Percentiles rank a stretch among this genome's conserved stretches.
Evolutionary conservation across 768 basidiomycete genomes (phyloP).

Genomic region (Podaxis sp.): DNA sequence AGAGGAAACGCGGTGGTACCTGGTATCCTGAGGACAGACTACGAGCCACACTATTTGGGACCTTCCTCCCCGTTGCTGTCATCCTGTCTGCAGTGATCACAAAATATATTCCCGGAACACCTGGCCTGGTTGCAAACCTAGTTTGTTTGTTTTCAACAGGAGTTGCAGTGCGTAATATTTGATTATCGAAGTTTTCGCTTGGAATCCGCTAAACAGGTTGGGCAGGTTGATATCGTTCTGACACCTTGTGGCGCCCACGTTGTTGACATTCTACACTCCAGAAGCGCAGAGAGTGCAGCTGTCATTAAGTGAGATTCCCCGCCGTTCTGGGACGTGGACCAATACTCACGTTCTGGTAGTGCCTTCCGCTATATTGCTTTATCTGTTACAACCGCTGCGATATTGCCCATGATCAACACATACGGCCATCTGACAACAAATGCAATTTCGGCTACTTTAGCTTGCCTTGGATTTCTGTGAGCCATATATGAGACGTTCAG

Average conservation of each 20-base stretch:
- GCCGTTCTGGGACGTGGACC: not conserved
- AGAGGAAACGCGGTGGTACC: conserved; percentile 44
- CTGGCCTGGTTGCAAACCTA: conserved; percentile 32
- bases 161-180: conserved; percentile 8
- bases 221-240: conserved; percentile 57
- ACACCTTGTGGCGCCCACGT: conserved; percentile 55
- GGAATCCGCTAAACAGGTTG: not conserved
- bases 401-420: conserved; percentile 52
- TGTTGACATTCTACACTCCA: conserved; percentile 59
- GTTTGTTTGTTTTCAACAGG: conserved; percentile 17
- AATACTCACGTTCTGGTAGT: conserved; percentile 26
- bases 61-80: conserved; percentile 49
- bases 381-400: conserved; percentile 39
- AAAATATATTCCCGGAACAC: conserved; percentile 44
- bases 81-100: conserved; percentile 49
- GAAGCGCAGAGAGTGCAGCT: conserved; percentile 63
- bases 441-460: conserved; percentile 40
- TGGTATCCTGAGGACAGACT: conserved; percentile 75
- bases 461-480: conserved; percentile 52
- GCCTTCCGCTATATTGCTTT: conserved; percentile 46
- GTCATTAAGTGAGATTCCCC: conserved; percentile 42
- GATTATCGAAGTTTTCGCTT: not conserved
- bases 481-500: conserved; percentile 20
- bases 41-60: conserved; percentile 47
- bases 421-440: conserved; percentile 54